Base-by-base conservation (phyloP, 768 basidiomycete species). In the Leucocoprinus leucothites region DNA sequence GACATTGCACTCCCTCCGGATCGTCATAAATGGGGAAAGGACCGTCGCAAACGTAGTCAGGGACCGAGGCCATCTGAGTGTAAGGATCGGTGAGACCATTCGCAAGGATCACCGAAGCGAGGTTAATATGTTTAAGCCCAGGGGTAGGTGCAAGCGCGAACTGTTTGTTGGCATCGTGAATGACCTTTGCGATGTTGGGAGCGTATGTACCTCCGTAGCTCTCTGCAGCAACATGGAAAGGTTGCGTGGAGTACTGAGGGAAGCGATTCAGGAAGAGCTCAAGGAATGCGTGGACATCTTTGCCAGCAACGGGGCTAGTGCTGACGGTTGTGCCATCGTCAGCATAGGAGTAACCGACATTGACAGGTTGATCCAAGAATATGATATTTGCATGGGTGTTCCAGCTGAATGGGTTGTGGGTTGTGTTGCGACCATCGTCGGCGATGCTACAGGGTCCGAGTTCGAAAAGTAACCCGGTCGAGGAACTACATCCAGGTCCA, bases 301-400 rank as follows among this genome's bases (percentile, higher is more conserved):
- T 81, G 18, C 91, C 96, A 2, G 93, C 93, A 19, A 85, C 85
- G 3, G 92, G 92, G 52, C 86, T 89, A 43, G 81, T 91, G 69
- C 84, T 81, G 48, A 98, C 89, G 1, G 77, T 79, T 1, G 82
- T 84, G 35, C 85, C 85, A 36, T 89, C 85, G 11, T 86, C 82
- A 1, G 84, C 80, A 66, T 95, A 98, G 0, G 91, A 94, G 72
- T 80, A 96, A 28, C 96, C 95, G 36, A 97, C 95, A 53, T 88
- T 84, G 61, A 95, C 82, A 18, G 95, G 95, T 64, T 93, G 80
- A 65, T 85, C 83, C 57, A 89, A 81, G 78, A 88, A 88, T 53
- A 88, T 85, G 60, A 88, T 74, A 64, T 91, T 91, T 46, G 89
- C 85, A 59, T 86, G 71, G 38, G 74, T 77, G 62, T 86, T 99